phyloP scores from a whole-genome alignment of 2,329 filamentous ascomycete genomes.

The Geosmithia putterillii region DNA sequence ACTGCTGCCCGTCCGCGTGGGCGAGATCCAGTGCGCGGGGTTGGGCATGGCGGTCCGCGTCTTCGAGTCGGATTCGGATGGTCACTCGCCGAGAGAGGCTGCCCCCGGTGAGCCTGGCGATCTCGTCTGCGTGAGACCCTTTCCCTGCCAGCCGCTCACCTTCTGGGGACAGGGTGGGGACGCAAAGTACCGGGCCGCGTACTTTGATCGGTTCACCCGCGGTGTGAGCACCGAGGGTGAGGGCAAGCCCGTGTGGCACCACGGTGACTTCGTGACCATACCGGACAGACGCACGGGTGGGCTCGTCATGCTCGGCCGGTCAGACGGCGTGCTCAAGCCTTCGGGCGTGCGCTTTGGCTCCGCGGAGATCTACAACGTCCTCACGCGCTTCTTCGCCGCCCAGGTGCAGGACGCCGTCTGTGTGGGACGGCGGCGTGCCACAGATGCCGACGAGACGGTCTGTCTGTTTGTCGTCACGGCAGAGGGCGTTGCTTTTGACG shows the following conservation, averaged over 20 bases:
- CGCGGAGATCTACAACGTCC: conserved; percentile 93
- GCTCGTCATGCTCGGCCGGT: conserved; percentile 81
- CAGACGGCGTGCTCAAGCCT: conserved; percentile 88
- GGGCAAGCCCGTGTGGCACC: conserved; percentile 61
- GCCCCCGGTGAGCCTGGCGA: conserved; percentile 63
- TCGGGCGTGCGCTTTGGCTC: conserved; percentile 84
- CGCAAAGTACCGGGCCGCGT: conserved; percentile 68
- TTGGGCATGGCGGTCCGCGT: conserved; percentile 67
- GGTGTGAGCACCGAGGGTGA: conserved; percentile 18
- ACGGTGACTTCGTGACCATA: conserved; percentile 77
- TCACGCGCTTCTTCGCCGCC: conserved; percentile 67
- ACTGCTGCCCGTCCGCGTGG: conserved; percentile 56
- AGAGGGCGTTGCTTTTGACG: conserved; percentile 39
- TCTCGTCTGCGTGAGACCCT: conserved; percentile 73
- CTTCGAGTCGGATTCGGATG: conserved; percentile 44
- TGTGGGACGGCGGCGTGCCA: conserved; percentile 60
- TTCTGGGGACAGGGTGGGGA: conserved; percentile 63
- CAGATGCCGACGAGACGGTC: conserved; percentile 74
- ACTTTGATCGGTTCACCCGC: conserved; percentile 70
- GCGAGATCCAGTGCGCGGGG: conserved; percentile 67
- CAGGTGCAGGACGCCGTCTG: conserved; percentile 81
- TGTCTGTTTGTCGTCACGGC: conserved; percentile 78
- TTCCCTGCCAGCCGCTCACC: conserved; percentile 80
- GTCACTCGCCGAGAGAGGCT: conserved; percentile 20
- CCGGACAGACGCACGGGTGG: conserved; percentile 59